Percentiles rank a stretch among this genome's conserved stretches.
These are phyloP conservation scores for Phytopythium helicoides DNA, from an alignment of 352 stramenopile genomes.

Conservation along the genomic window DNA sequence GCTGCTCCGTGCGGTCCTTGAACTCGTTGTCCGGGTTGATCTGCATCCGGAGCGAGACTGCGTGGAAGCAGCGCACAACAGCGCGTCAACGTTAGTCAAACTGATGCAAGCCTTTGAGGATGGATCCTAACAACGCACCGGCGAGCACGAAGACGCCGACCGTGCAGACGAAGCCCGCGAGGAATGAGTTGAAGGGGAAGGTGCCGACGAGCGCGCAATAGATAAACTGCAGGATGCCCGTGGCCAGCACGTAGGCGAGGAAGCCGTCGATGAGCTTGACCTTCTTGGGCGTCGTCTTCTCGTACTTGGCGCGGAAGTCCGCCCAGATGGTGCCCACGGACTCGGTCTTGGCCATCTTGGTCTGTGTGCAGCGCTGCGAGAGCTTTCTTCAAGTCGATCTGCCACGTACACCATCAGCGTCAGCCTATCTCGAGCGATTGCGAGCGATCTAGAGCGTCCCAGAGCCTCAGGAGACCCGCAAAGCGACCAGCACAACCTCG, in stretches of 20 bases:
- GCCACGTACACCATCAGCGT: not conserved
- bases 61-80: not conserved
- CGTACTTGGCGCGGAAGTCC: constrained; percentile 73
- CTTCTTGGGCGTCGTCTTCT: constrained; percentile 85
- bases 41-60: constrained; percentile 90
- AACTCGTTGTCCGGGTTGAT: constrained; percentile 87
- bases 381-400: not conserved
- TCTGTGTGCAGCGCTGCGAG: constrained; percentile 8
- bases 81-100: too few relatives aligned
- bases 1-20: constrained; percentile 77
- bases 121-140: constrained; percentile 32
- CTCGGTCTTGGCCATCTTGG: constrained; percentile 32
- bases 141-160: constrained; percentile 90
- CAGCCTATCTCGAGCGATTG: not conserved
- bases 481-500: too few relatives aligned
- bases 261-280: constrained; percentile 91
- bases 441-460: too few relatives aligned
- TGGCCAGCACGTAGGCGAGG: constrained; percentile 86
- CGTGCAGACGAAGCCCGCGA: constrained; percentile 88
- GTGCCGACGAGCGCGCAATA: constrained; percentile 89
- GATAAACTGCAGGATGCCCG: constrained; percentile 89
- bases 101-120: too few relatives aligned
- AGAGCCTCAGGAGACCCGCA: too few relatives aligned
- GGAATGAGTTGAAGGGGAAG: constrained; percentile 93
- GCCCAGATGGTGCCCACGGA: constrained; percentile 52